A percentile compares a stretch with the other conserved stretches of the same genome.
phyloP scores from a whole-genome alignment of 1,284 basidiomycete species.

The Apiotrichum montevideense region DNA sequence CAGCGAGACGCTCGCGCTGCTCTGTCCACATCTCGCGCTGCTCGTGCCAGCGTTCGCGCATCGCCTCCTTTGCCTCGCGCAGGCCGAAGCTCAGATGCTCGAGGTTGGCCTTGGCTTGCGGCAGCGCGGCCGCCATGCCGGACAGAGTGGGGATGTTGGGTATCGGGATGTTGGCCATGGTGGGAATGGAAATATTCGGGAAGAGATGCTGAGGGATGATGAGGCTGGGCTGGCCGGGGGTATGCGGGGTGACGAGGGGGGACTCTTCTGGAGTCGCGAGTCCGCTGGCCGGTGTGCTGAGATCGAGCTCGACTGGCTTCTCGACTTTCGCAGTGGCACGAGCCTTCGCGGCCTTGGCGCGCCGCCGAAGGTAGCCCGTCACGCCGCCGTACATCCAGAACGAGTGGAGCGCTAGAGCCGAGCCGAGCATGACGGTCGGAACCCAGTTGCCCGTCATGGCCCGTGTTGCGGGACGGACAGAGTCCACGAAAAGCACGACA shows the following conservation, averaged over 20 bases:
- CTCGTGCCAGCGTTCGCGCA: slow-evolving; percentile 28
- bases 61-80: slow-evolving; percentile 29
- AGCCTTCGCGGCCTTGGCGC: slow-evolving; percentile 4
- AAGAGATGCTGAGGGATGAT: slow-evolving; percentile 24
- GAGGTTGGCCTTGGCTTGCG: slow-evolving; percentile 17
- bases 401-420: slow-evolving; percentile 54
- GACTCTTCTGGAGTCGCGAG: slow-evolving; percentile 33
- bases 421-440: slow-evolving; percentile 48
- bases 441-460: slow-evolving; percentile 36
- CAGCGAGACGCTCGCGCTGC: slow-evolving; percentile 28
- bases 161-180: slow-evolving; percentile 16
- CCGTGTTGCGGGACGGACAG: slow-evolving; percentile 42
- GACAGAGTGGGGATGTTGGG: slow-evolving; percentile 17
- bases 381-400: slow-evolving; percentile 56
- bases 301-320: background rate
- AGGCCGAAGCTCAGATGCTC: slow-evolving; percentile 19
- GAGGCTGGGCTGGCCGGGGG: slow-evolving; percentile 24
- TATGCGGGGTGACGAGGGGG: slow-evolving; percentile 40
- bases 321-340: background rate
- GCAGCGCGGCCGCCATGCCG: slow-evolving; percentile 17
- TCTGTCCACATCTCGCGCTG: slow-evolving; percentile 31
- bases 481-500: slow-evolving; percentile 47
- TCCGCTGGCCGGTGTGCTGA: slow-evolving; percentile 5
- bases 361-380: slow-evolving; percentile 51
- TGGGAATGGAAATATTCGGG: slow-evolving; percentile 16